Conservation (phyloP, 768 basidiomycete species). For the Pleurotus citrinopileatus region DNA sequence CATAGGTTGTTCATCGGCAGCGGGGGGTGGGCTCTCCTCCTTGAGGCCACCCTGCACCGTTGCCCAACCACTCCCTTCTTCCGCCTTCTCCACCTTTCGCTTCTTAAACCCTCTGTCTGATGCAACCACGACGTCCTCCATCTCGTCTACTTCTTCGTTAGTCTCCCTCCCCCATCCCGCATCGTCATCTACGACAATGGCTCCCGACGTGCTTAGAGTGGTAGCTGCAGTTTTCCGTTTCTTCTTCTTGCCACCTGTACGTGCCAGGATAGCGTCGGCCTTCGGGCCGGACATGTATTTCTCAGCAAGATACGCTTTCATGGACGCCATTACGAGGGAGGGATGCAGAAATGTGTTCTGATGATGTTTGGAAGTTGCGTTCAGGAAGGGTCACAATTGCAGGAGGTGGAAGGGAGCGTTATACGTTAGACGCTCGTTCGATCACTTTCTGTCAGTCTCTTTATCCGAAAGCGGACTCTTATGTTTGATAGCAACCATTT, state of each 20-base stretch:
- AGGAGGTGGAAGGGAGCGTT: too few relatives aligned
- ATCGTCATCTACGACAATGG: constrained; percentile 65
- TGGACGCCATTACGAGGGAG: constrained; percentile 36
- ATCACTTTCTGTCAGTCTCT: too few relatives aligned
- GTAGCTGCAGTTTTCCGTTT: constrained; percentile 55
- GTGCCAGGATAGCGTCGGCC: constrained; percentile 89
- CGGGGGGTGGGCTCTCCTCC: constrained; percentile 50
- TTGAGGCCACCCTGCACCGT: constrained; percentile 57
- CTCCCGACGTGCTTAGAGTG: constrained; percentile 21
- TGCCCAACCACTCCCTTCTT: constrained; percentile 61
- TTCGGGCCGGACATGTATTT: constrained; percentile 98
- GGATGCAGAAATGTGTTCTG: background rate
- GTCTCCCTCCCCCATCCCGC: constrained; percentile 58
- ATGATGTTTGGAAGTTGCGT: too few relatives aligned
- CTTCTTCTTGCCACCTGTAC: constrained; percentile 59
- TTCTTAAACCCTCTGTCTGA: constrained; percentile 81
- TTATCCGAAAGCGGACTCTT: too few relatives aligned
- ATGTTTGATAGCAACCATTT: too few relatives aligned
- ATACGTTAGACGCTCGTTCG: too few relatives aligned
- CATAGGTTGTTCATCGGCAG: constrained; percentile 68
- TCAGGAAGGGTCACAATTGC: too few relatives aligned
- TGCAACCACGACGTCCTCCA: constrained; percentile 64
- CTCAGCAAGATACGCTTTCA: constrained; percentile 84
- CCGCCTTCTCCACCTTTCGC: constrained; percentile 39
- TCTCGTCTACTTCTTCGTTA: constrained; percentile 53